Evolutionary conservation across 1,284 basidiomycete species (phyloP), one percentile per base, ranked within the genome.

Genomic region (Ganoderma resinaceum): DNA sequence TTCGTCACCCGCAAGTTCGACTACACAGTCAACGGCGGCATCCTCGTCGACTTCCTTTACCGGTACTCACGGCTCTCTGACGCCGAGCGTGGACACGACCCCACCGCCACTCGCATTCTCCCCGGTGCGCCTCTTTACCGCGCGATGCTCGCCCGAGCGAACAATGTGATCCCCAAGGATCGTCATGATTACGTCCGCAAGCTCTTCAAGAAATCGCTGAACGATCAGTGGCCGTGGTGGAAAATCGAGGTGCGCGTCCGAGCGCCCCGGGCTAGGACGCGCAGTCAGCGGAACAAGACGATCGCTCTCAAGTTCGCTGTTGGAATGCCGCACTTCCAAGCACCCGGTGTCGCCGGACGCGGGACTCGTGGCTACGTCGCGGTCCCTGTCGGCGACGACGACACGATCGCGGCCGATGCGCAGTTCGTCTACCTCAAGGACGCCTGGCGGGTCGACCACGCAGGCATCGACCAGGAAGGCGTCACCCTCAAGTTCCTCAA

Each of bases 381-480:
- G 0, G 68, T 69, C 8, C 37, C n/a, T 8, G 11, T 64, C 40
- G 12, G 29, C n/a, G 52, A 53, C 2, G 42, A 40, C 2, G 63
- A 31, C 20, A 73, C 23, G n/a, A 65, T 9, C 23, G 5, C 2
- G n/a, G 23, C 1, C n/a, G 43, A 42, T 9, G 60, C 38, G 16
- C 37, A 62, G 3, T 65, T 73, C 4, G 72, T 75, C 35, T 76
- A 73, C 55, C 62, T 77, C 43, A 78, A 78, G 67, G 77, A 78
- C 53, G 67, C 68, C 3, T 78, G 77, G 77, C 65, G 78, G 2
- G 64, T 72, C 31, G 65, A 71, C 12, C 35, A 67, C 16, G 42
- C 52, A 18, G 69, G 63, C 4, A 64, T 75, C 35, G 33, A 66
- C 7, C 61, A 67, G 7, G 79, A 78, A 46, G 74, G 72, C 29